A percentile compares a stretch with the other conserved stretches of the same genome.
Conservation (phyloP, 352 stramenopile species). For the Phytophthora ohioensis region DNA sequence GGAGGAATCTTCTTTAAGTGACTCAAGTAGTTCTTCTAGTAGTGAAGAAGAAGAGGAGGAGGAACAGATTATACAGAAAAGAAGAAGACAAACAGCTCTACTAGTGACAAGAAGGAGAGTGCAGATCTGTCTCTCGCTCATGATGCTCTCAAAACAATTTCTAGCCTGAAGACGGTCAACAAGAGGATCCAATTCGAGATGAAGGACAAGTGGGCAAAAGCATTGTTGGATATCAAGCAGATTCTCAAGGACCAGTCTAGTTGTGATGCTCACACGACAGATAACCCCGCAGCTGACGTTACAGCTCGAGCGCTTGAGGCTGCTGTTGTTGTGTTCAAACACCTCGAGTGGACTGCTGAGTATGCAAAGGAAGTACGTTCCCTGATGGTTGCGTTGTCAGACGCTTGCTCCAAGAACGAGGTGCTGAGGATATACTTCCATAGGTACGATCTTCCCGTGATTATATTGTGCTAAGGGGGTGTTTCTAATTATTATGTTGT, state of each 20-base stretch:
- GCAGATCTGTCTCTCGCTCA: constrained; percentile 28
- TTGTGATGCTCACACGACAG: constrained; percentile 8
- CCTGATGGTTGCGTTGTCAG: constrained; percentile 23
- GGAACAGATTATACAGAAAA: constrained; percentile 13
- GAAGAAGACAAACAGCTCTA: background rate
- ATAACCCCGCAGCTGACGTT: constrained; percentile 29
- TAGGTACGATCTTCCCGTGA: constrained; percentile 11
- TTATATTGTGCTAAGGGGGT: too few relatives aligned
- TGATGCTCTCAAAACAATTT: constrained; percentile 14
- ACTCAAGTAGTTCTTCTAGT: constrained; percentile 1
- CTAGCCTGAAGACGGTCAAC: constrained; percentile 12
- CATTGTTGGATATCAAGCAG: constrained; percentile 20
- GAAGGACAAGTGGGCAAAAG: constrained; percentile 17
- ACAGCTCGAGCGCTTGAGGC: constrained; percentile 29
- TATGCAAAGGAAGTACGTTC: constrained; percentile 22
- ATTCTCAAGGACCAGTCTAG: constrained; percentile 28
- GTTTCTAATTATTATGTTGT: constrained; percentile 1
- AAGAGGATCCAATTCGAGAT: constrained; percentile 15
- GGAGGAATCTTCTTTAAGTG: constrained; percentile 5
- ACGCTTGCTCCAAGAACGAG: constrained; percentile 40
- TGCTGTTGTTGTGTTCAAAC: constrained; percentile 16
- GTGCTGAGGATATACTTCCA: constrained; percentile 32
- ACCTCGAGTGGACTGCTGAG: constrained; percentile 18
- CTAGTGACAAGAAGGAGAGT: background rate
- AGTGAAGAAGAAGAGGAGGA: constrained; percentile 11